Evolutionary conservation across 305 asterid species (phyloP).

Genomic region (Ilex paraguariensis): DNA sequence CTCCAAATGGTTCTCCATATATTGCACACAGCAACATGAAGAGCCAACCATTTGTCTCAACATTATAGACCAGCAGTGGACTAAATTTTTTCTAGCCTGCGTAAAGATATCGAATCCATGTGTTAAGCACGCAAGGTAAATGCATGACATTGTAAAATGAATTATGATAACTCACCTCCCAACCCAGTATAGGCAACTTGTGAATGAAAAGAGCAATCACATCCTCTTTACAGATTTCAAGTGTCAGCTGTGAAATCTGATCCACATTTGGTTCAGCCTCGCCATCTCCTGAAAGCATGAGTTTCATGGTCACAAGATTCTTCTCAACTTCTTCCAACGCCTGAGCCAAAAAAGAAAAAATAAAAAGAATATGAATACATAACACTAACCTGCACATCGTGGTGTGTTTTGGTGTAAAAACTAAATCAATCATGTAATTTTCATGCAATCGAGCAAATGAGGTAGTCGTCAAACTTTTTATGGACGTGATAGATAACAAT

Average conservation of each 20-base stretch:
- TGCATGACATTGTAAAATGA: not conserved
- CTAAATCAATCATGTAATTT: not conserved
- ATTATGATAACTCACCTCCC: conserved; percentile 72
- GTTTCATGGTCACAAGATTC: conserved; percentile 71
- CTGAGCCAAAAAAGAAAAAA: conserved; percentile 28
- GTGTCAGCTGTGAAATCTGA: conserved; percentile 66
- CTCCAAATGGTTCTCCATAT: conserved; percentile 90
- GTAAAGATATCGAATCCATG: conserved; percentile 17
- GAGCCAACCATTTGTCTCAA: conserved; percentile 86
- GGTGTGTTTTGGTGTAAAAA: too few species aligned
- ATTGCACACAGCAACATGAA: conserved; percentile 59
- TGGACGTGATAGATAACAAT: too few species aligned
- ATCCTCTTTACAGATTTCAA: conserved; percentile 84
- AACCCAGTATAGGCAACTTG: conserved; percentile 77
- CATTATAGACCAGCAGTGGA: conserved; percentile 90
- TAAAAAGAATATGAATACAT: conserved; percentile 1
- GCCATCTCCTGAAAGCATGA: conserved; percentile 90
- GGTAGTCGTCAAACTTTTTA: too few species aligned
- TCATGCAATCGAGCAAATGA: too few species aligned
- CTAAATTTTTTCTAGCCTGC: conserved; percentile 86
- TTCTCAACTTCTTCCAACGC: conserved; percentile 98
- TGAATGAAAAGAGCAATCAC: conserved; percentile 82
- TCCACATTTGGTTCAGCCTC: conserved; percentile 84
- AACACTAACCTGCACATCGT: too few species aligned
- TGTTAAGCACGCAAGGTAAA: conserved; percentile 20